These are phyloP conservation scores for Sonneratia caseolaris DNA, from an alignment of 345 rosid genomes.

Conservation along the genomic window DNA sequence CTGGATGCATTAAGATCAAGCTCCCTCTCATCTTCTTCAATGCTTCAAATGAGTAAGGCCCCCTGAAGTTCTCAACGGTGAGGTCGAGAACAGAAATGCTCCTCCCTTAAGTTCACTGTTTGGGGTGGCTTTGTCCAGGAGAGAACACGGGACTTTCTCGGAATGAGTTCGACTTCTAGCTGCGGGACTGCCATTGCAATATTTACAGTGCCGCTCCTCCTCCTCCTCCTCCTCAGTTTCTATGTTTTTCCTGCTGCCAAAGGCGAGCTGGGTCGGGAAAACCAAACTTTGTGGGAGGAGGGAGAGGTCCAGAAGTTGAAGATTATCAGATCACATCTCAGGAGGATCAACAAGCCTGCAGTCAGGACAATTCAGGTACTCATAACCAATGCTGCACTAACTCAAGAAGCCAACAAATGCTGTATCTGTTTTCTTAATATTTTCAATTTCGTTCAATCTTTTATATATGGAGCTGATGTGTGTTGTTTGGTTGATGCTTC, in stretches of 20 bases:
- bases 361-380: conserved; percentile 73
- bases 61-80: background rate
- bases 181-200: background rate
- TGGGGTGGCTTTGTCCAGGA: background rate
- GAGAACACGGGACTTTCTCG: background rate
- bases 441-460: background rate
- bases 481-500: conserved; percentile 13
- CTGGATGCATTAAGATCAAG: background rate
- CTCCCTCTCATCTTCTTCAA: background rate
- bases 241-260: conserved; percentile 4
- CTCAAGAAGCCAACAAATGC: background rate
- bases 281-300: conserved; percentile 54
- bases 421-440: conserved; percentile 9
- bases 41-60: background rate
- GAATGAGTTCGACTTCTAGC: background rate
- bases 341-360: conserved; percentile 81
- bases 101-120: background rate
- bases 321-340: conserved; percentile 47
- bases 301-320: conserved; percentile 47
- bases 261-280: conserved; percentile 16
- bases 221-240: background rate
- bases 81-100: background rate
- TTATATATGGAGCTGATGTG: conserved; percentile 6
- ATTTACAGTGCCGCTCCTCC: background rate
- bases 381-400: background rate